Percentiles rank a stretch among this genome's conserved stretches.
These are phyloP conservation scores for Aspergillus floridensis DNA, from an alignment of 2,329 filamentous ascomycete genomes.

Conservation along the genomic window DNA sequence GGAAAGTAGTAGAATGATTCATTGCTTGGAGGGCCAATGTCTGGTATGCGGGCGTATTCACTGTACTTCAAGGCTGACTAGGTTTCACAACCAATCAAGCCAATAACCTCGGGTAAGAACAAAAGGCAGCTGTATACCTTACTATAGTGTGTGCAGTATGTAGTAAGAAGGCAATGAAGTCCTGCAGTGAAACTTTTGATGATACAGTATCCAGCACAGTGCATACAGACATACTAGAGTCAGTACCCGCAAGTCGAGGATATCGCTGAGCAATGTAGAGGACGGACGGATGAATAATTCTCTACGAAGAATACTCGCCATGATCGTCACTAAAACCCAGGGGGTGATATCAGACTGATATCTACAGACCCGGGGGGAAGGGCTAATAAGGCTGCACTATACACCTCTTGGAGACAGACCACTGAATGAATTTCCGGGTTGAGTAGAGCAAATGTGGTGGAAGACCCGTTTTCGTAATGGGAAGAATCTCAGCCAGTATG, in stretches of 20 bases:
- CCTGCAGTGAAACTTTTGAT: background rate
- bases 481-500: background rate
- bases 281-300: background rate
- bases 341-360: background rate
- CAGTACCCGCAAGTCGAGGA: too few species aligned
- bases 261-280: too few species aligned
- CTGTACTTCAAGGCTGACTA: too few species aligned
- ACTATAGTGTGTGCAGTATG: too few species aligned
- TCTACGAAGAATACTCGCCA: background rate
- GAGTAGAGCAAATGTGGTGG: too few species aligned
- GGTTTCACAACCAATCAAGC: too few species aligned
- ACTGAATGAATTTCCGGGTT: background rate
- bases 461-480: too few species aligned
- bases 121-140: too few species aligned
- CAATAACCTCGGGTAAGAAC: too few species aligned
- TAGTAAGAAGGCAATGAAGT: too few species aligned
- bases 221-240: too few species aligned
- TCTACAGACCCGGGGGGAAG: background rate
- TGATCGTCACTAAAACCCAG: background rate
- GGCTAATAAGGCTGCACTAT: background rate
- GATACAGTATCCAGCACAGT: background rate
- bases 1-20: background rate
- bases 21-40: background rate
- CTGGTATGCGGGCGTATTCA: background rate
- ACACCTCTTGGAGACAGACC: background rate